Conservation (phyloP, 177 flowering plant species). For the Vitis hybrid region DNA sequence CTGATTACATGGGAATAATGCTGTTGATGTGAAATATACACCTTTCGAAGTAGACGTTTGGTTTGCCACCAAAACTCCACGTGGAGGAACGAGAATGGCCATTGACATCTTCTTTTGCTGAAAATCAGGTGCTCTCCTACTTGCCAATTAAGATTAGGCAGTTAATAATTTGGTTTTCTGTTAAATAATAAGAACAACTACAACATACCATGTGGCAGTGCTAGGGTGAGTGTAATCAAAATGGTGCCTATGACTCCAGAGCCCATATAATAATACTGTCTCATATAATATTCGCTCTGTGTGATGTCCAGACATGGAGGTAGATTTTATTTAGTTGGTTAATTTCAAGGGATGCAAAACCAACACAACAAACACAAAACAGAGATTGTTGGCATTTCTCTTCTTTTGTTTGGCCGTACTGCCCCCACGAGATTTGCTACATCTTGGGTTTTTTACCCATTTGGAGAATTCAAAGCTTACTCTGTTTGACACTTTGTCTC, state of each 20-base stretch:
- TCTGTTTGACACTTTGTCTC: background rate
- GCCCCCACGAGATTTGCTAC: background rate
- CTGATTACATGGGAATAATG: no score
- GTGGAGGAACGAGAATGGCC: conserved; percentile 18
- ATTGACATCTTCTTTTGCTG: conserved; percentile 8
- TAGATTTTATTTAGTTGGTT: background rate
- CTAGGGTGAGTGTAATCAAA: background rate
- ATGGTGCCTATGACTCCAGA: no score
- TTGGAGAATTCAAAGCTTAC: background rate
- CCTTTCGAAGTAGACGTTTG: background rate
- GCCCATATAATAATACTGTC: background rate
- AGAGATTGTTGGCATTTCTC: background rate
- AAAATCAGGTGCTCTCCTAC: background rate
- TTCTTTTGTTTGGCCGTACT: background rate
- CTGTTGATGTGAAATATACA: no score
- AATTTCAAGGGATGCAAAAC: background rate
- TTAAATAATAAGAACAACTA: background rate
- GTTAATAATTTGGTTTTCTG: background rate
- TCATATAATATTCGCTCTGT: background rate
- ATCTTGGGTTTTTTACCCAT: background rate
- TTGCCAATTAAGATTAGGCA: background rate
- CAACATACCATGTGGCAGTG: background rate
- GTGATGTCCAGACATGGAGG: background rate
- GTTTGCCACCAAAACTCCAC: conserved; percentile 8
- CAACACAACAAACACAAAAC: conserved; percentile 10